Conservation (phyloP, 345 rosid species). For the Hibiscus trionum region DNA sequence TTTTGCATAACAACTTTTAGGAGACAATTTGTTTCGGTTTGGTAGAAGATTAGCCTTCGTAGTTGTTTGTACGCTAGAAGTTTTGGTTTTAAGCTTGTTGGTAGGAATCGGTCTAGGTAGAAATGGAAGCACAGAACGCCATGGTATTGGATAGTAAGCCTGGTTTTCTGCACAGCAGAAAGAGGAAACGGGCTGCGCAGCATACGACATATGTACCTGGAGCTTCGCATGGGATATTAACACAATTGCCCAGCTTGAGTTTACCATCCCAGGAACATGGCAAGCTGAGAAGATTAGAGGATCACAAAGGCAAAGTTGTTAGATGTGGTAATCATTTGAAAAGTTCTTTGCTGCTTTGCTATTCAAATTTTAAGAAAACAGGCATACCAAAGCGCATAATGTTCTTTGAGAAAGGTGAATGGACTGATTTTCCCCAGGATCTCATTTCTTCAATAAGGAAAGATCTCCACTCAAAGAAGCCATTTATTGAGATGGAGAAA, state of each 20-base stretch:
- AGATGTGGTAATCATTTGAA: constrained; percentile 23
- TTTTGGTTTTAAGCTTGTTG: constrained; percentile 2
- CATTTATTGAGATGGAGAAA: constrained; percentile 45
- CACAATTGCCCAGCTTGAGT: constrained; percentile 26
- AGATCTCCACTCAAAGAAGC: constrained; percentile 58
- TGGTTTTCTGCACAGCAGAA: constrained; percentile 29
- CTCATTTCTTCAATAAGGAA: constrained; percentile 32
- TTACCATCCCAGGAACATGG: constrained; percentile 19
- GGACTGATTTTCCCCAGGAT: constrained; percentile 62
- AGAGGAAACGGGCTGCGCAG: constrained; percentile 41
- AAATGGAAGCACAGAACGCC: constrained; percentile 52
- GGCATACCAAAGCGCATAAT: constrained; percentile 61
- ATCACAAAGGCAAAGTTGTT: constrained; percentile 19
- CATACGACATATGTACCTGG: constrained; percentile 33
- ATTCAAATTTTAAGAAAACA: constrained; percentile 61
- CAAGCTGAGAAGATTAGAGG: constrained; percentile 47
- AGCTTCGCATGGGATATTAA: constrained; percentile 24
- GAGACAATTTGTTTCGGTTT: constrained; percentile 1
- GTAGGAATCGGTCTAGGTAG: constrained; percentile 18
- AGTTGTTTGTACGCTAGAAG: neutral
- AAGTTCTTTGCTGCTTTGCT: constrained; percentile 49
- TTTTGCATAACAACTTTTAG: neutral
- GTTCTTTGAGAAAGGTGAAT: constrained; percentile 66
- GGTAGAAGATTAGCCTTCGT: neutral
- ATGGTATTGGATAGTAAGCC: constrained; percentile 52